A percentile compares a stretch with the other conserved stretches of the same genome.
Evolutionary conservation across 164 flowering plant genomes (phyloP).

Genomic region (Macadamia tetraphylla): DNA sequence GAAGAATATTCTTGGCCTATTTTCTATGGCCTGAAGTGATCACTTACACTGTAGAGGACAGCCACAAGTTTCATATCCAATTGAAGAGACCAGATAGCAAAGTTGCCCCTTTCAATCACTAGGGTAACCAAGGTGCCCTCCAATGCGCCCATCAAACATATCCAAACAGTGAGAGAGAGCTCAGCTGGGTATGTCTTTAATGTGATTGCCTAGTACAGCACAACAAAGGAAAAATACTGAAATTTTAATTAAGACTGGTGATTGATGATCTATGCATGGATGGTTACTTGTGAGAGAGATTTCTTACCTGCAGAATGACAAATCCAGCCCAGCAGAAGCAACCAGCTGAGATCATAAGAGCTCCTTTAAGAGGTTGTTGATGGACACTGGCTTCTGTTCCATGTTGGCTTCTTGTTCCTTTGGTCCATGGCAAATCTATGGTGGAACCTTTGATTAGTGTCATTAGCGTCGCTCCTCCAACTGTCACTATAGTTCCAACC

Average conservation of each 20-base stretch:
- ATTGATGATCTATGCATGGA: no score
- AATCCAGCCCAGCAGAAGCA: not conserved
- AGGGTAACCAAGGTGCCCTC: conserved; percentile 35
- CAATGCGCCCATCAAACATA: conserved; percentile 39
- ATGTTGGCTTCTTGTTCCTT: not conserved
- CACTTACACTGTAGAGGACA: conserved; percentile 36
- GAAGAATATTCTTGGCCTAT: no score
- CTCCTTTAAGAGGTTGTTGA: not conserved
- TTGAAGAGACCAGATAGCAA: conserved; percentile 39
- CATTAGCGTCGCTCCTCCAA: not conserved
- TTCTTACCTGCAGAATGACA: not conserved
- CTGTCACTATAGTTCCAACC: not conserved
- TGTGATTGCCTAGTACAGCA: conserved; percentile 31
- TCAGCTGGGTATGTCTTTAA: conserved; percentile 47
- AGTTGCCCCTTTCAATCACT: conserved; percentile 27
- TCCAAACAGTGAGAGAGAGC: conserved; percentile 38
- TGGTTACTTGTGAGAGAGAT: no score
- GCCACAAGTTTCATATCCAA: conserved; percentile 47
- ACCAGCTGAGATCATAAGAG: not conserved
- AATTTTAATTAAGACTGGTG: not conserved
- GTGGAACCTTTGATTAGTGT: not conserved
- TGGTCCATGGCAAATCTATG: not conserved
- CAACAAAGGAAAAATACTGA: not conserved
- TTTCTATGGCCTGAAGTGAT: not conserved
- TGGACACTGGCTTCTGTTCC: not conserved